Evolutionary conservation across 306 rosid genomes (phyloP), one percentile per base, ranked within the genome.

Genomic region (Abrus precatorius): DNA sequence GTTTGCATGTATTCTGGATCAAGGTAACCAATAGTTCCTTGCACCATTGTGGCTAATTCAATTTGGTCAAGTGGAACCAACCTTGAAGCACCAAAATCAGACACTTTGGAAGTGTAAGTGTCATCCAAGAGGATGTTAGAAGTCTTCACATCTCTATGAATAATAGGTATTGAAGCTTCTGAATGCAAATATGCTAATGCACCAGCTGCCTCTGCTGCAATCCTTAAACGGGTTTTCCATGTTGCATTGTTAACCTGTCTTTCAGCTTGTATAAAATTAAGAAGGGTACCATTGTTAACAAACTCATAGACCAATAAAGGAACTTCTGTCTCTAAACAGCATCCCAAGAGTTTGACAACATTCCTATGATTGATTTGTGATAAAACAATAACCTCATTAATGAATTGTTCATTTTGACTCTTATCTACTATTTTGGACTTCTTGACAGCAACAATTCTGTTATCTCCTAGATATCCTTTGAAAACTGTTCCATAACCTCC

Each of bases 341-440:
- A 20, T 20, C 20, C 20, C 20, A 20, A 20, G 20, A 20, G 20
- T 20, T 20, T 20, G 20, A 20, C 20, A 20, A 20, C 20, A 71
- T 87, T 87, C 5, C 88, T 83, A 3, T 85, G 91, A 33, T 84
- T 87, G 65, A 89, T 84, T 85, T 85, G 91, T 3, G 89, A 85
- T 0, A 87, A 67, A 30, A 89, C 81, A 5, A 73, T 28, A 4
- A 87, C 83, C 68, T 89, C 89, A 11, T 89, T 85, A 0, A 85
- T 82, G 76, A 89, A 89, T 57, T 87, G 86, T 43, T 77, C 14
- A 1, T 52, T 82, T 72, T 85, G 91, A 53, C 61, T 84, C 3
- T 62, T 68, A 32, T 87, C 80, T 1, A 59, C 50, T 11, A 79
- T 27, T 64, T 56, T 89, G 20, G 90, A 84, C 69, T 85, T 85